Percentiles rank a stretch among this genome's conserved stretches.
Evolutionary conservation across 1,284 basidiomycete species (phyloP).

Genomic region (Chalciporus sp.): DNA sequence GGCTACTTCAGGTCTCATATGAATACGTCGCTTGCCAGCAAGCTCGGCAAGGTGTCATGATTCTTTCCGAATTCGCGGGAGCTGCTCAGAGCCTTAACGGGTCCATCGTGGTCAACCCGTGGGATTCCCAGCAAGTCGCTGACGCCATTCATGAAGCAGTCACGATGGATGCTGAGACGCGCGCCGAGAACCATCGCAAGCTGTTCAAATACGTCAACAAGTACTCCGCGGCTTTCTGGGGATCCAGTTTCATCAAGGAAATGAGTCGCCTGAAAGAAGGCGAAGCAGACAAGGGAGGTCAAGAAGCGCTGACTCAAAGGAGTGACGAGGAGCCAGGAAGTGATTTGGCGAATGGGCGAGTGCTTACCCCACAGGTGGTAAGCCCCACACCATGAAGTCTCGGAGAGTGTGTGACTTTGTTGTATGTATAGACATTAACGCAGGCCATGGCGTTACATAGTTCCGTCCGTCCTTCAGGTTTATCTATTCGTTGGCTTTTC

Average conservation of each 20-base stretch:
- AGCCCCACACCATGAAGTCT: conserved; percentile 36
- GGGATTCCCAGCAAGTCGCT: conserved; percentile 95
- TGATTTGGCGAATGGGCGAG: conserved; percentile 32
- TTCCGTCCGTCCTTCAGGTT: conserved; percentile 22
- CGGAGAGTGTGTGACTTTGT: conserved; percentile 35
- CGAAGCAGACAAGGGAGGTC: conserved; percentile 43
- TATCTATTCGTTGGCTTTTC: conserved; percentile 38
- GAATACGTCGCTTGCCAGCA: conserved; percentile 98
- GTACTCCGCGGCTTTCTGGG: conserved; percentile 93
- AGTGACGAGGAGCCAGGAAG: conserved; percentile 32
- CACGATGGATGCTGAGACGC: conserved; percentile 80
- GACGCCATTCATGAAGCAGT: conserved; percentile 95
- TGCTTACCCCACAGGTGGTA: conserved; percentile 37
- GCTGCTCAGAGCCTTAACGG: conserved; percentile 96
- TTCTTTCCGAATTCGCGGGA: conserved; percentile 97
- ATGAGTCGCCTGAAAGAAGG: conserved; percentile 61
- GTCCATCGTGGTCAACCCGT: conserved; percentile 93
- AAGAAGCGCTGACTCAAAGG: conserved; percentile 24
- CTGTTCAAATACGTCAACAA: conserved; percentile 95
- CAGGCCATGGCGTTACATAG: conserved; percentile 29
- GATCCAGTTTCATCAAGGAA: conserved; percentile 87
- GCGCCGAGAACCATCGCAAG: conserved; percentile 92
- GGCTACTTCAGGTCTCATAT: conserved; percentile 82
- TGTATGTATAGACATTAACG: conserved; percentile 29
- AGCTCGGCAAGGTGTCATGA: conserved; percentile 92